Base-by-base conservation (phyloP, 176 grass and related monocot genomes). In the Eragrostis curvula region DNA sequence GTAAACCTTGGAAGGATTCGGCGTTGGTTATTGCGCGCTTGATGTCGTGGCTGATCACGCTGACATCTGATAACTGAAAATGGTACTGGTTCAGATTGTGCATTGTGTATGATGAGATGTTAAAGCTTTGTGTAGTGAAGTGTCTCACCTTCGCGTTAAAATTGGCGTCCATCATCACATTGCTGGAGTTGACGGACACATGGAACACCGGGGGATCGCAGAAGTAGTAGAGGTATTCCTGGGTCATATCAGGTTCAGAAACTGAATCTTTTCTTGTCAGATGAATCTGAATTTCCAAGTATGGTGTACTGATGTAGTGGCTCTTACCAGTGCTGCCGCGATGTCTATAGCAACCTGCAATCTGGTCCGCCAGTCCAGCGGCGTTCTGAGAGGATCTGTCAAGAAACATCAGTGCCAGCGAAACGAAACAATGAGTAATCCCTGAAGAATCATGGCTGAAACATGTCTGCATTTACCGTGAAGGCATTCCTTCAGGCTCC, bases 151-250 rank as follows among this genome's bases (percentile, higher is more conserved):
- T 96, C 0, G 96, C 89, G 40, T 84, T 88, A 66, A 90, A 89
- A 53, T 93, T 79, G 49, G 83, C 42, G 46, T 99, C 91, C 89
- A 99, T 81, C 77, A 94, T 80, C 39, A 94, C 87, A 66, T 82
- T 93, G 65, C 83, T 87, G 2, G 96, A 96, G 84, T 63, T 90
- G 79, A 99, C 69, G 4, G 96, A 85, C 61, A 92, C 87, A 78
- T 86, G 83, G 77, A 89, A 92, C 59, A 99, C 58, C 67, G 93
- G 93, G 42, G 91, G 96, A 11, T 96, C 91, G 74, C 93, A 99
- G 62, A 89, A 95, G 87, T 91, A 94, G 77, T 93, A 95, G 68
- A 96, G 96, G 59, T 99, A 94, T 70, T 99, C 96, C 96, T 99
- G 63, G 62, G 32, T 40, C 7, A 30, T 10, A 18, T 48, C 44